Base-by-base conservation (phyloP, 2,329 filamentous ascomycete genomes). In the Chaetomium strumarium region DNA sequence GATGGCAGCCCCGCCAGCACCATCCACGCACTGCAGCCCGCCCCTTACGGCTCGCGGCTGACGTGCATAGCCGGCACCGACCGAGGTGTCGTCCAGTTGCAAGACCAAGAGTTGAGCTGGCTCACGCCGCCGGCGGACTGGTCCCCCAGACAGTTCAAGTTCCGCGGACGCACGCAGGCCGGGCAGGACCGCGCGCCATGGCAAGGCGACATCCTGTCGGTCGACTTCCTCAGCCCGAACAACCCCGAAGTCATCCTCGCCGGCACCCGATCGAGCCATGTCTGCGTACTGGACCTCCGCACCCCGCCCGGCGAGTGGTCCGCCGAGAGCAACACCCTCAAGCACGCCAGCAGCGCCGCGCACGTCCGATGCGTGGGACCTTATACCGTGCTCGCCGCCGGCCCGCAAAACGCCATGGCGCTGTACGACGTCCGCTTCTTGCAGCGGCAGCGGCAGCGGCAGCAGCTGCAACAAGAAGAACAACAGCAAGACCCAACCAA, bases 371-470 rank as follows among this genome's bases (percentile, higher is more conserved):
- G 75, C 48, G 60, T 82, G 2, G 72, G 74, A 45, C 64, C 67
- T 8, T 66, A 80, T 58, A 74, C 77, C 41, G 67, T 83, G 17
- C 67, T 85, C 2, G 75, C 76, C 3, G 74, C 78, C 0, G 79
- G 80, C 1, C 65, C 81, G 2, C 60, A 66, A 31, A 72, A 70
- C 61, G 68, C 62, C 49, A 76, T 85, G 68, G 70, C 70, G 1
- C 65, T 83, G 5, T 85, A 82, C 60, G 82, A 85, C 56, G 55
- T 78, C 31, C 78, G 82, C 1, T 80, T 72, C 57, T 47, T 50
- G 31, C 33, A 24, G 37, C 37, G 19, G 38, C 33, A 24, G 30
- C 42, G 13, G 14, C n/a, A n/a, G n/a, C n/a, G n/a, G 12, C 29
- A 52, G 60, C 19, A 51, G 41, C 24, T 39, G 20, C 33, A 47